Evolutionary conservation across 306 rosid genomes (phyloP), one percentile per base, ranked within the genome.

Genomic region (Fagus sylvatica): DNA sequence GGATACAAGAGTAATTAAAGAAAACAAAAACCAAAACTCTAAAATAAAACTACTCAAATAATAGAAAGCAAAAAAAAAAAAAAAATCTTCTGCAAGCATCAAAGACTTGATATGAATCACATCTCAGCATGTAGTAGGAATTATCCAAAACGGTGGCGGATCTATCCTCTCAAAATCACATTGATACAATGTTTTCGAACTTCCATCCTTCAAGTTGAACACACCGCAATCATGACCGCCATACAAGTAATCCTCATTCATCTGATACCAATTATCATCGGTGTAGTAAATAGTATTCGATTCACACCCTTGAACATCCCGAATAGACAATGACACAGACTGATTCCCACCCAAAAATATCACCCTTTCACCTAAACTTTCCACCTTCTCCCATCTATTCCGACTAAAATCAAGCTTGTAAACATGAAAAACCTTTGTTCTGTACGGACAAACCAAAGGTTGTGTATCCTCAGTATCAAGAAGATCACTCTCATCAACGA

Each of bases 181-280:
- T 17, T 11, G 22, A 30, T 7, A 4, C 4, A 51, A 1, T 16
- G 57, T 53, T 39, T 62, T 16, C 4, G 54, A 40, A 39, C 3
- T 59, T 30, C 53, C 74, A 6, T 9, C 17, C 16, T 15, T 4
- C 15, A 79, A 15, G 53, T 53, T 78, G 62, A 71, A 72, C 3
- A 48, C 28, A 32, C 82, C 82, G 5, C 6, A 2, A 71, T 78
- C 82, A 60, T 36, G 76, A 46, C 54, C 82, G 16, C 22, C 72
- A 37, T 55, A 69, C 46, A n/a, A 8, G 3, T 71, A n/a, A 34
- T 46, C 72, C 13, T 15, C 67, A 3, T 28, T 1, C 68, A 46
- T 34, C 40, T 10, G n/a, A 17, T 56, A 64, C 76, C 54, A 49
- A 22, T 53, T 30, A 54, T 76, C 69, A 10, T 68, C 74, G 1